These are phyloP conservation scores for Wickerhamomyces sp. DNA, from an alignment of 1,139 yeast species.

Conservation along the genomic window DNA sequence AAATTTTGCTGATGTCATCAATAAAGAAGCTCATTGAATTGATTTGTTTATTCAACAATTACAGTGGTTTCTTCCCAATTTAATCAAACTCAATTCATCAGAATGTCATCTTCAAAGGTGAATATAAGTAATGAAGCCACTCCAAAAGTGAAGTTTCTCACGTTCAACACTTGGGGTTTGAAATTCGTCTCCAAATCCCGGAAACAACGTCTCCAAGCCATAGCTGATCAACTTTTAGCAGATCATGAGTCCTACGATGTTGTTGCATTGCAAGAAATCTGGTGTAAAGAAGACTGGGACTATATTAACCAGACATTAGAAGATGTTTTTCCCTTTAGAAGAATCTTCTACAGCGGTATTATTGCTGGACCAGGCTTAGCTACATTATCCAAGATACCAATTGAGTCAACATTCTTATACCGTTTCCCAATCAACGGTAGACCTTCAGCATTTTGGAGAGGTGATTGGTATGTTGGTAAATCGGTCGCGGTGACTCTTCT, in stretches of 20 bases:
- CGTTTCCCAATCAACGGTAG: constrained; percentile 91
- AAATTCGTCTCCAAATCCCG: constrained; percentile 74
- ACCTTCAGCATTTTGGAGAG: constrained; percentile 88
- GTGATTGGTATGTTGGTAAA: constrained; percentile 98
- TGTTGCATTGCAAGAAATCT: constrained; percentile 86
- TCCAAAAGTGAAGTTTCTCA: constrained; percentile 42
- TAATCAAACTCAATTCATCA: not conserved
- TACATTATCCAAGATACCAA: constrained; percentile 77
- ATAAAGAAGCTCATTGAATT: too few relatives aligned
- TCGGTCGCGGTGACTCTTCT: constrained; percentile 74
- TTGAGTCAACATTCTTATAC: constrained; percentile 69
- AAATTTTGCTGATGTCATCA: not conserved
- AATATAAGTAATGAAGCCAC: not conserved
- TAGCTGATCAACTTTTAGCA: constrained; percentile 59
- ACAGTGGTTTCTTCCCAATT: too few relatives aligned
- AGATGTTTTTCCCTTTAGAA: constrained; percentile 52
- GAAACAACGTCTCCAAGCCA: constrained; percentile 59
- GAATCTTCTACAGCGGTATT: constrained; percentile 79
- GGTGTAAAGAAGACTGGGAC: constrained; percentile 86
- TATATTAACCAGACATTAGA: constrained; percentile 46
- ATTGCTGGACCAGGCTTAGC: constrained; percentile 93
- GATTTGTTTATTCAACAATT: too few relatives aligned
- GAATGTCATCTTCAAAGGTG: not conserved
- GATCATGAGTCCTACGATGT: constrained; percentile 61
- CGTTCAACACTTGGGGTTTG: constrained; percentile 86